These are phyloP conservation scores for Vararia minispora DNA, from an alignment of 768 basidiomycete species.

Conservation along the genomic window DNA sequence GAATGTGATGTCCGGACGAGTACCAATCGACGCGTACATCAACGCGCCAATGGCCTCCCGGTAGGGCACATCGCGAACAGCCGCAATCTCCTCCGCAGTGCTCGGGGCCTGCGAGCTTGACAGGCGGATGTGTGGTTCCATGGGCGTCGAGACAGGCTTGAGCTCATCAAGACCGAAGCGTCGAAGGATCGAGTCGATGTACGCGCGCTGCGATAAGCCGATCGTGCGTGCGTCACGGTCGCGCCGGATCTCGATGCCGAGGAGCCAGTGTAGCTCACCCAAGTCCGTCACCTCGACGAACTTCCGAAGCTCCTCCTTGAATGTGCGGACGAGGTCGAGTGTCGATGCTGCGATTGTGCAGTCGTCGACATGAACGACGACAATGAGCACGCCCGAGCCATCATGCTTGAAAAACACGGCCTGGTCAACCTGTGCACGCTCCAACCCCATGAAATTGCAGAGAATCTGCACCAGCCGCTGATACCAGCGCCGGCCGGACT, in stretches of 20 bases:
- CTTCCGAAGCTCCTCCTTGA: constrained; percentile 17
- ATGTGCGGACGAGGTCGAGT: neutral
- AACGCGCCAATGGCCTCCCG: constrained; percentile 19
- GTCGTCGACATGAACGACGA: too few species aligned
- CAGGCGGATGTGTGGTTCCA: constrained; percentile 19
- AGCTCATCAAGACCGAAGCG: neutral
- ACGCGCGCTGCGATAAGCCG: neutral
- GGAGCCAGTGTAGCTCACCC: constrained; percentile 17
- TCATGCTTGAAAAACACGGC: too few species aligned
- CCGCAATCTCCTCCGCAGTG: neutral
- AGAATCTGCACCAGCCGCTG: too few species aligned
- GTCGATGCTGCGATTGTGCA: constrained; percentile 19
- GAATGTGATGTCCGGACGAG: constrained; percentile 22
- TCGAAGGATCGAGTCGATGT: neutral
- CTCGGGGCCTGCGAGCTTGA: too few species aligned
- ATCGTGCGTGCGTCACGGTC: neutral
- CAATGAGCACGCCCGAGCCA: too few species aligned
- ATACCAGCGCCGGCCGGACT: too few species aligned
- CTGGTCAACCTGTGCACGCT: too few species aligned
- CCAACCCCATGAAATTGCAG: too few species aligned
- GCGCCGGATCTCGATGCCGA: constrained; percentile 18
- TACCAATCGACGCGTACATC: constrained; percentile 20
- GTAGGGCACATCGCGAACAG: too few species aligned
- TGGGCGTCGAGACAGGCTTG: neutral
- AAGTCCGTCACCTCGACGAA: constrained; percentile 22